phyloP scores from a whole-genome alignment of 2,329 filamentous ascomycete species.

The Thielaviopsis euricoi region DNA sequence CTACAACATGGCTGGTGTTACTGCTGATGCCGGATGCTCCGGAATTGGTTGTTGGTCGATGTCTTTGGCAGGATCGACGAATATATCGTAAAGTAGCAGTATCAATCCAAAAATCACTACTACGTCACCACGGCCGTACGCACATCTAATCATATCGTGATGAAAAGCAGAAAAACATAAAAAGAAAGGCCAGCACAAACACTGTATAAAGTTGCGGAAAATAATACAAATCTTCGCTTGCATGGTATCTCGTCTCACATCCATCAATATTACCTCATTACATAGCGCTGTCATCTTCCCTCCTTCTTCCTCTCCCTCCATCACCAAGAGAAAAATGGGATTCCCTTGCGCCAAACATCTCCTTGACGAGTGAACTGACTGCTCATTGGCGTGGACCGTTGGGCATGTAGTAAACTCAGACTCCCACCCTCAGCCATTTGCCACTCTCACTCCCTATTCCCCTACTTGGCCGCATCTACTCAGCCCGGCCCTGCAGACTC shows the following conservation, averaged over 20 bases:
- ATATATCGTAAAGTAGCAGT: no score
- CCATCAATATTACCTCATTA: conserved; percentile 1
- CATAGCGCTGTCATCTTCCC: neutral
- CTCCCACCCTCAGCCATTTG: neutral
- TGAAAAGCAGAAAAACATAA: no score
- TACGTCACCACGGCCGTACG: no score
- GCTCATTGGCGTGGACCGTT: no score
- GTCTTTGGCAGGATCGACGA: neutral
- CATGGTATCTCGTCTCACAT: conserved; percentile 6
- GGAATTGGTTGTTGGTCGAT: neutral
- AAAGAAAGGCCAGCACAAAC: no score
- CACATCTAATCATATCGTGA: no score
- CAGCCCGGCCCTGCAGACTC: conserved; percentile 29
- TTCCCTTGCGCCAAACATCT: neutral
- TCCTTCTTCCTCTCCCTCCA: conserved; percentile 10
- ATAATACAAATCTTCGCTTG: conserved; percentile 1
- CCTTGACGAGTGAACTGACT: neutral
- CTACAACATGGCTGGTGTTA: neutral
- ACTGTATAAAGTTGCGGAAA: no score
- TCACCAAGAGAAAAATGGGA: neutral
- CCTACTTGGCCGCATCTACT: conserved; percentile 1
- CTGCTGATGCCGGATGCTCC: neutral
- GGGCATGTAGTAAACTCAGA: neutral
- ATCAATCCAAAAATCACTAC: no score
- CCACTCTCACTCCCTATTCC: neutral